phyloP scores from a whole-genome alignment of 495 filamentous ascomycete genomes.

The Penicillium pancosmium region DNA sequence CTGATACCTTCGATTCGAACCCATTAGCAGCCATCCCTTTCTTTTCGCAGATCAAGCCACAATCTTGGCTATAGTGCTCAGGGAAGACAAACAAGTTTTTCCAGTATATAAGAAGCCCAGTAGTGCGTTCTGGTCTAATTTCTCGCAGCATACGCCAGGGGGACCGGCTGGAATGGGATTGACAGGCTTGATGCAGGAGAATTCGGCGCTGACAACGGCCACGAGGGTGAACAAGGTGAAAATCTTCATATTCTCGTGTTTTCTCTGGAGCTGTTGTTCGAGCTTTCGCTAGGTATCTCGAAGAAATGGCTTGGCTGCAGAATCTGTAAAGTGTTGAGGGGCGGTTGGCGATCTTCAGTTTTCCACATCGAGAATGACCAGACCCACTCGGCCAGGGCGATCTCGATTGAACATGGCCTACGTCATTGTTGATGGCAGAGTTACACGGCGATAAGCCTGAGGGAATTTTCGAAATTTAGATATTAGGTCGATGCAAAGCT shows the following conservation, averaged over 20 bases:
- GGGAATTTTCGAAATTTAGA: too few relatives aligned
- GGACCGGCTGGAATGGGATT: slow-evolving; percentile 18
- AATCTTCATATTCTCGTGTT: not conserved
- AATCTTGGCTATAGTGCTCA: too few relatives aligned
- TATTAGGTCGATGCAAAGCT: not conserved
- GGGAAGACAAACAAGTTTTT: slow-evolving; percentile 11
- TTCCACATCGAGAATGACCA: too few relatives aligned
- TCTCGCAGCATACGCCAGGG: slow-evolving; percentile 16
- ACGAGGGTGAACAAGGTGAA: not conserved
- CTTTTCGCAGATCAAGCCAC: too few relatives aligned
- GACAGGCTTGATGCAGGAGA: slow-evolving; percentile 20
- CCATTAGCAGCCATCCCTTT: not conserved
- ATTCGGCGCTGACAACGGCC: slow-evolving; percentile 1
- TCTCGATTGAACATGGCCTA: too few relatives aligned
- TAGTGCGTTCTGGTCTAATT: slow-evolving; percentile 7
- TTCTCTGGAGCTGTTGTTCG: not conserved
- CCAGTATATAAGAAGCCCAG: slow-evolving; percentile 15
- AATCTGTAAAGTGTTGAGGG: too few relatives aligned
- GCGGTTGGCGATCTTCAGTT: too few relatives aligned
- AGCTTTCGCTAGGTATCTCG: not conserved
- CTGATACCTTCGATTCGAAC: slow-evolving; percentile 4
- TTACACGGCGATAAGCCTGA: too few relatives aligned
- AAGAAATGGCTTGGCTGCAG: not conserved
- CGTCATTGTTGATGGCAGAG: too few relatives aligned
- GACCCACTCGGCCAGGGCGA: too few relatives aligned